A percentile compares a stretch with the other conserved stretches of the same genome.
These are phyloP conservation scores for Ganoderma leucocontextum DNA, from an alignment of 1,284 basidiomycete species.

Conservation along the genomic window DNA sequence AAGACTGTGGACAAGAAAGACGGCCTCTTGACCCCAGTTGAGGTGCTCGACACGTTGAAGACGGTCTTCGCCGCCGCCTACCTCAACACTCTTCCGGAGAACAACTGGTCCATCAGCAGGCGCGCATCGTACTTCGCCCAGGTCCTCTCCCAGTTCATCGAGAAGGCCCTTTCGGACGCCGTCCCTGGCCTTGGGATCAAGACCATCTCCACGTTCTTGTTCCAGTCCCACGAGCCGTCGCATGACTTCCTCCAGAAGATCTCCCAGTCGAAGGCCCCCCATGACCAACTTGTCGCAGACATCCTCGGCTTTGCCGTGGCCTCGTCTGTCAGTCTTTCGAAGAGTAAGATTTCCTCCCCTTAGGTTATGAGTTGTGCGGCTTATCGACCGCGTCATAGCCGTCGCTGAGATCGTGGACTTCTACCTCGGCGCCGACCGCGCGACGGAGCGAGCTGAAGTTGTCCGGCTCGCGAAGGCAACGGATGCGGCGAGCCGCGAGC, in stretches of 20 bases:
- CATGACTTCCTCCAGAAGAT: slow-evolving; percentile 55
- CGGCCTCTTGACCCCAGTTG: slow-evolving; percentile 59
- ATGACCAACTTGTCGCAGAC: slow-evolving; percentile 53
- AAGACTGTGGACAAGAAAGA: slow-evolving; percentile 56
- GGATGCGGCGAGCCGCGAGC: slow-evolving; percentile 45
- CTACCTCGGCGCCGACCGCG: slow-evolving; percentile 58
- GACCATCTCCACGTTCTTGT: slow-evolving; percentile 35
- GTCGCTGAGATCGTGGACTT: slow-evolving; percentile 70
- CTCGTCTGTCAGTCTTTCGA: slow-evolving; percentile 53
- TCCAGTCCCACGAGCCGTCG: slow-evolving; percentile 44
- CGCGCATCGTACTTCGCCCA: slow-evolving; percentile 51
- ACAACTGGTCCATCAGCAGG: slow-evolving; percentile 68
- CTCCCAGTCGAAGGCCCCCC: slow-evolving; percentile 49
- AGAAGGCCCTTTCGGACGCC: slow-evolving; percentile 48
- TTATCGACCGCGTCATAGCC: slow-evolving; percentile 33
- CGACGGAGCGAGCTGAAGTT: slow-evolving; percentile 53
- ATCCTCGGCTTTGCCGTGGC: slow-evolving; percentile 58
- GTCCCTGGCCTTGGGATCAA: slow-evolving; percentile 24
- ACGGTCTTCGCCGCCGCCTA: slow-evolving; percentile 66
- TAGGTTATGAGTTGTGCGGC: slow-evolving; percentile 25
- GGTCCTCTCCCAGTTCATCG: slow-evolving; percentile 51
- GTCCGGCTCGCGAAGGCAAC: slow-evolving; percentile 46
- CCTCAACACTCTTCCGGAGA: slow-evolving; percentile 58
- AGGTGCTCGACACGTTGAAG: slow-evolving; percentile 51
- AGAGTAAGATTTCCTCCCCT: slow-evolving; percentile 54